Evolutionary conservation across 495 filamentous ascomycete genomes (phyloP).

Genomic region (Penicillium samsonianum): DNA sequence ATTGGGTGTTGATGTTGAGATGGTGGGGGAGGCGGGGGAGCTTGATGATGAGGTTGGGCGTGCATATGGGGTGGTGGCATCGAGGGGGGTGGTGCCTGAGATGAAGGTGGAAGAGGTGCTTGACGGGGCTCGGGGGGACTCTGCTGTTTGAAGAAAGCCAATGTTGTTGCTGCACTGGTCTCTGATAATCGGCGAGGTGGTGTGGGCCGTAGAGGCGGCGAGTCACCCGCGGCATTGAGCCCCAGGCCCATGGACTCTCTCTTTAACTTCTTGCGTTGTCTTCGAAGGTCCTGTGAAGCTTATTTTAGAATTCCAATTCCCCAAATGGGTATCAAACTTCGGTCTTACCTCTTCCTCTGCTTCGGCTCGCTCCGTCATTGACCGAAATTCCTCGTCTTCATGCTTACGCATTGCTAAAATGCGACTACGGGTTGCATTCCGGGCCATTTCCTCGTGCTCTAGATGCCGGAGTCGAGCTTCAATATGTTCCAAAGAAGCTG

Average conservation of each 20-base stretch:
- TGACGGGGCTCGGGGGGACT: conserved; percentile 49
- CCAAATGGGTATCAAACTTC: conserved; percentile 1
- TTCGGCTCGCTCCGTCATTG: conserved; percentile 50
- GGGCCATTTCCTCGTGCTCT: conserved; percentile 50
- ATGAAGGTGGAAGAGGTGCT: conserved; percentile 35
- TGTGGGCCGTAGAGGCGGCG: conserved; percentile 46
- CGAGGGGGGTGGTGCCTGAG: conserved; percentile 27
- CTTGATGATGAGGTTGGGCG: conserved; percentile 24
- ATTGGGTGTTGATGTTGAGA: conserved; percentile 28
- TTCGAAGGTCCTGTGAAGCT: conserved; percentile 42
- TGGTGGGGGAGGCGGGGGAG: conserved; percentile 17
- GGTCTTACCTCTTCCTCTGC: conserved; percentile 50
- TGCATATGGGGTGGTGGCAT: conserved; percentile 30
- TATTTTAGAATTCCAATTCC: conserved; percentile 12
- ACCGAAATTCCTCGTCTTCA: conserved; percentile 52
- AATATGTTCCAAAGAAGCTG: conserved; percentile 45
- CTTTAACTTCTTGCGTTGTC: conserved; percentile 49
- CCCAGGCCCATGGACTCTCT: conserved; percentile 50
- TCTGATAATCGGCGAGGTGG: conserved; percentile 49
- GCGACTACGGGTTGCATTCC: conserved; percentile 46
- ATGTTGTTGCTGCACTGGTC: conserved; percentile 52
- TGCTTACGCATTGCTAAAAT: conserved; percentile 47
- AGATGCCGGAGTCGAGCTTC: conserved; percentile 47
- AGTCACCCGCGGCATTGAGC: conserved; percentile 39
- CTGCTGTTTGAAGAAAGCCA: conserved; percentile 54